These are phyloP conservation scores for Ulvella scutata DNA, from an alignment of 139 green algal genomes.

Conservation along the genomic window DNA sequence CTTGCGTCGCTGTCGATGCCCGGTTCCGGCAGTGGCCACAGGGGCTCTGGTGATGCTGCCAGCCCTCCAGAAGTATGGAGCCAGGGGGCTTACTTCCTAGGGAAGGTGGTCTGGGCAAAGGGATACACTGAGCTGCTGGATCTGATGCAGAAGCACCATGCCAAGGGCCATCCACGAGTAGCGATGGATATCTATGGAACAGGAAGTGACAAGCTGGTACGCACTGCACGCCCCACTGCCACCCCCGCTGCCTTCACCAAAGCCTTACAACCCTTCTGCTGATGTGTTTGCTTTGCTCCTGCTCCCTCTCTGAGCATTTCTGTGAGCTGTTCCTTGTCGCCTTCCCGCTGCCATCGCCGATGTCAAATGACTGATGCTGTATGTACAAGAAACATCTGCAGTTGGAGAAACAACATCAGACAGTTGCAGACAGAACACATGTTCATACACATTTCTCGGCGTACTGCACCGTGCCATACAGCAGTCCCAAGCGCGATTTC, in stretches of 20 bases:
- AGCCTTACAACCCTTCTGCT: not conserved
- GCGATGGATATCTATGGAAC: conserved; percentile 85
- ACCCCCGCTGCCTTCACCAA: not conserved
- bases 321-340: no score
- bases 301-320: not conserved
- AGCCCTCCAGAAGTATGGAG: conserved; percentile 5
- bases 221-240: not conserved
- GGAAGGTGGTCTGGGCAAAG: conserved; percentile 94
- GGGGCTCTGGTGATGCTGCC: not conserved
- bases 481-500: no score
- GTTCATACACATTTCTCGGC: no score
- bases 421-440: no score
- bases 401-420: no score
- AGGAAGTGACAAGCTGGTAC: conserved; percentile 66
- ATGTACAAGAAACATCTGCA: no score
- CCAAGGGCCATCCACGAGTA: conserved; percentile 26
- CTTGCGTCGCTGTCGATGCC: not conserved
- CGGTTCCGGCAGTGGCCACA: not conserved
- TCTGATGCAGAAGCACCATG: conserved; percentile 42
- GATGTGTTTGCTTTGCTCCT: conserved; percentile 3
- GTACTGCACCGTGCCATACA: no score
- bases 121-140: conserved; percentile 96
- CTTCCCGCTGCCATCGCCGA: no score
- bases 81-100: conserved; percentile 92
- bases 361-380: no score